These are phyloP conservation scores for Kwoniella shivajii DNA, from an alignment of 1,284 basidiomycete genomes.

Conservation along the genomic window DNA sequence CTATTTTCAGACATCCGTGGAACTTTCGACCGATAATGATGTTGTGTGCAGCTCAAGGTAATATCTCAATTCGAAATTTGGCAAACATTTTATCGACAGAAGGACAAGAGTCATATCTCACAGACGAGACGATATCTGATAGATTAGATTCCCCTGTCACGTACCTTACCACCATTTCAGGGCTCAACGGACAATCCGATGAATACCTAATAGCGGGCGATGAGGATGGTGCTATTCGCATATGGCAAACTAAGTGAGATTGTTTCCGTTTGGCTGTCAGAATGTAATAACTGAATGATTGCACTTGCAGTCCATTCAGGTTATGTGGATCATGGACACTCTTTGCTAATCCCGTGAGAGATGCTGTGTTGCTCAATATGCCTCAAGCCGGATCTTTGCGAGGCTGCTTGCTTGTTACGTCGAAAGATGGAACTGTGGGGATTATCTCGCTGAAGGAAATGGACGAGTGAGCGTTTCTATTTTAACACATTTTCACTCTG, in stretches of 20 bases:
- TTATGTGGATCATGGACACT: conserved; percentile 40
- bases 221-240: conserved; percentile 47
- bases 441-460: conserved; percentile 74
- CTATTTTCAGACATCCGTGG: neutral
- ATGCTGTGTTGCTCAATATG: conserved; percentile 28
- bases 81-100: conserved; percentile 14
- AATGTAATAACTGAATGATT: neutral
- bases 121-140: conserved; percentile 26
- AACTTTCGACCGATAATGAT: neutral
- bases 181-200: conserved; percentile 5
- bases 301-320: conserved; percentile 23
- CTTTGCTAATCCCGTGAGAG: conserved; percentile 57
- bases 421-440: conserved; percentile 77
- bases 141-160: conserved; percentile 41
- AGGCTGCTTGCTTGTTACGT: conserved; percentile 72
- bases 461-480: conserved; percentile 63
- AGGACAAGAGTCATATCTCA: neutral
- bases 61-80: conserved; percentile 21
- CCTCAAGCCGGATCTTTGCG: conserved; percentile 61
- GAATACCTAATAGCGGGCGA: conserved; percentile 44
- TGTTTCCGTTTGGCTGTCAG: neutral
- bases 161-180: conserved; percentile 21
- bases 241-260: conserved; percentile 45
- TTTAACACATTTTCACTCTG: neutral
- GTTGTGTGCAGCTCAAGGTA: conserved; percentile 18